Percentiles rank a stretch among this genome's conserved stretches.
These are phyloP conservation scores for Mycena sp. DNA, from an alignment of 1,284 basidiomycete genomes.

Conservation along the genomic window DNA sequence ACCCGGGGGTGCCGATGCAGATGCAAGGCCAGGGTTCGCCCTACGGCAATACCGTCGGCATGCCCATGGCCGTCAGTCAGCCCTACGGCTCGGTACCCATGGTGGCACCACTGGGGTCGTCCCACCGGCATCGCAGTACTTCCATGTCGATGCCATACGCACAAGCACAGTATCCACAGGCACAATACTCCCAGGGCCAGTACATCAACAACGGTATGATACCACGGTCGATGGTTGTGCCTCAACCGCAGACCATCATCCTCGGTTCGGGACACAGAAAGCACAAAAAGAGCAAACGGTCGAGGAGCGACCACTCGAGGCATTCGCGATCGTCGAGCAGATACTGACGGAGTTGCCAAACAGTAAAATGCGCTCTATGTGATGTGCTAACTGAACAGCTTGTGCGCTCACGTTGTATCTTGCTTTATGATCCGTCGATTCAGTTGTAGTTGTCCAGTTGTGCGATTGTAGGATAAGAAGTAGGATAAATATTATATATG, in stretches of 20 bases:
- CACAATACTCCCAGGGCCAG: slow-evolving; percentile 34
- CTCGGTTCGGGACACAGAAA: slow-evolving; percentile 46
- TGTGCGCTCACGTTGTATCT: background rate
- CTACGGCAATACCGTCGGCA: slow-evolving; percentile 31
- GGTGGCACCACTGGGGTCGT: slow-evolving; percentile 32
- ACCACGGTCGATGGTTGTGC: slow-evolving; percentile 23
- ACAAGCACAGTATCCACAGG: slow-evolving; percentile 35
- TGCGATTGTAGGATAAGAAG: too few species aligned
- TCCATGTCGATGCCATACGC: slow-evolving; percentile 45
- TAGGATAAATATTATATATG: too few species aligned
- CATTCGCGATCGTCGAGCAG: slow-evolving; percentile 22
- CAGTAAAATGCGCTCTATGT: background rate
- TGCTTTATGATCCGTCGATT: background rate
- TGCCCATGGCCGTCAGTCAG: slow-evolving; percentile 35
- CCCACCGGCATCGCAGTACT: slow-evolving; percentile 42
- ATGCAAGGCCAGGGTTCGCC: slow-evolving; percentile 31
- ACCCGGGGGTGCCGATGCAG: slow-evolving; percentile 36
- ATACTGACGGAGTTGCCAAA: background rate
- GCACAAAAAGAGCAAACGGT: slow-evolving; percentile 44
- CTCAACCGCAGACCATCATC: slow-evolving; percentile 45
- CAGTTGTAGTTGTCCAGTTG: too few species aligned
- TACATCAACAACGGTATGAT: slow-evolving; percentile 28
- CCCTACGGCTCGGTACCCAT: slow-evolving; percentile 33
- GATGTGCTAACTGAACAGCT: slow-evolving; percentile 4
- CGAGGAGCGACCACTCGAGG: slow-evolving; percentile 43